Evolutionary conservation across 495 filamentous ascomycete species (phyloP).

Genomic region (Lasiosphaeriaceae sp.): DNA sequence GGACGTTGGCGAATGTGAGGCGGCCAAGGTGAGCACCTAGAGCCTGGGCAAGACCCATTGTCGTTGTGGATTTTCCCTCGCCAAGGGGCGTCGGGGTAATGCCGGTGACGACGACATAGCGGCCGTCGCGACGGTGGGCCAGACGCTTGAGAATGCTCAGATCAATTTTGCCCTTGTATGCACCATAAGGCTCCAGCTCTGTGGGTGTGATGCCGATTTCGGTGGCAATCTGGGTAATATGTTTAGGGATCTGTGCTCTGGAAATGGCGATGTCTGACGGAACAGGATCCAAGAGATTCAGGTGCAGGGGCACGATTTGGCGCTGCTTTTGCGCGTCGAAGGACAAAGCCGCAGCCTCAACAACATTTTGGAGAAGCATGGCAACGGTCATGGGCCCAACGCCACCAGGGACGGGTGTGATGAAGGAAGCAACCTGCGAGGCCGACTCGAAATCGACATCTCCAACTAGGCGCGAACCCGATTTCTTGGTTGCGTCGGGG

Average conservation of each 20-base stretch:
- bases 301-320: slow-evolving; percentile 69
- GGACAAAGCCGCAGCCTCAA: slow-evolving; percentile 72
- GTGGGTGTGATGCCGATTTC: slow-evolving; percentile 82
- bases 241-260: slow-evolving; percentile 82
- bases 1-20: slow-evolving; percentile 90
- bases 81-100: slow-evolving; percentile 98
- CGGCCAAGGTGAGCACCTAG: slow-evolving; percentile 83
- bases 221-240: slow-evolving; percentile 73
- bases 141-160: slow-evolving; percentile 77
- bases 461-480: slow-evolving; percentile 87
- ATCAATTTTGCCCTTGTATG: slow-evolving; percentile 92
- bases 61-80: slow-evolving; percentile 98
- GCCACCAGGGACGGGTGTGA: slow-evolving; percentile 94
- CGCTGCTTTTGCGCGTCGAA: slow-evolving; percentile 78
- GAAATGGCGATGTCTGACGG: slow-evolving; percentile 95
- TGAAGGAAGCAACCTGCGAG: slow-evolving; percentile 81
- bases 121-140: slow-evolving; percentile 78
- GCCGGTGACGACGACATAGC: slow-evolving; percentile 87
- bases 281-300: slow-evolving; percentile 71
- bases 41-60: slow-evolving; percentile 92
- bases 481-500: slow-evolving; percentile 89
- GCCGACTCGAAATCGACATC: slow-evolving; percentile 93
- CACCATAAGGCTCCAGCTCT: slow-evolving; percentile 91
- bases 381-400: slow-evolving; percentile 98
- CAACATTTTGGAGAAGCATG: slow-evolving; percentile 93